phyloP scores from a whole-genome alignment of 352 stramenopile genomes.

The Globisporangium parvum region DNA sequence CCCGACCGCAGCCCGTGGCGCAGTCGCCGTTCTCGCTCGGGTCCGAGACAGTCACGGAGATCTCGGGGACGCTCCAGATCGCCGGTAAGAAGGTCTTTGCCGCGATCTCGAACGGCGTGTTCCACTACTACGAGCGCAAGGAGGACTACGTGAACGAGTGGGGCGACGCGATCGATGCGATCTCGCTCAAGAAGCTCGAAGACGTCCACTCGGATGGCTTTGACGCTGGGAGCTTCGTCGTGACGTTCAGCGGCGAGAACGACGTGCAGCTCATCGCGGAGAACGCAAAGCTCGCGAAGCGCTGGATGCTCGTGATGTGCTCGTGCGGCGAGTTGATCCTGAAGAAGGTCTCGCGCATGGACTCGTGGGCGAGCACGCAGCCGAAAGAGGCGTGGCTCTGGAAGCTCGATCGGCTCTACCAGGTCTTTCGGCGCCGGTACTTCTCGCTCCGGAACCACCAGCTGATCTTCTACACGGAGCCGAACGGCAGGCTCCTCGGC shows the following conservation, averaged over 20 bases:
- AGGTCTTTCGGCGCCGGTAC: conserved; percentile 77
- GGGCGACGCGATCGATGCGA: conserved; percentile 78
- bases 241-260: conserved; percentile 67
- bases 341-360: conserved; percentile 53
- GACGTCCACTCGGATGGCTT: conserved; percentile 75
- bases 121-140: conserved; percentile 83
- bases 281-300: conserved; percentile 59
- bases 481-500: conserved; percentile 56
- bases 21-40: conserved; percentile 17
- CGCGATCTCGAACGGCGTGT: conserved; percentile 76
- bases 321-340: conserved; percentile 75
- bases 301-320: conserved; percentile 88
- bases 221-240: conserved; percentile 65
- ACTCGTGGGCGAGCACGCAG: conserved; percentile 69
- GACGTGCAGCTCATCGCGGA: conserved; percentile 70
- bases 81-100: conserved; percentile 57
- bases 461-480: conserved; percentile 71
- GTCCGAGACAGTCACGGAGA: conserved; percentile 15
- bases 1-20: conserved; percentile 8
- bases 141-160: conserved; percentile 80
- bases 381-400: conserved; percentile 85
- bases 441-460: conserved; percentile 83
- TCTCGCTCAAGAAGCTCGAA: conserved; percentile 70
- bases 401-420: conserved; percentile 83
- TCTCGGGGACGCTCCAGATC: conserved; percentile 38